Percentiles rank a stretch among this genome's conserved stretches.
Evolutionary conservation across 2,329 filamentous ascomycete genomes (phyloP).

Genomic region (Stagonosporopsis chrysanthemi): DNA sequence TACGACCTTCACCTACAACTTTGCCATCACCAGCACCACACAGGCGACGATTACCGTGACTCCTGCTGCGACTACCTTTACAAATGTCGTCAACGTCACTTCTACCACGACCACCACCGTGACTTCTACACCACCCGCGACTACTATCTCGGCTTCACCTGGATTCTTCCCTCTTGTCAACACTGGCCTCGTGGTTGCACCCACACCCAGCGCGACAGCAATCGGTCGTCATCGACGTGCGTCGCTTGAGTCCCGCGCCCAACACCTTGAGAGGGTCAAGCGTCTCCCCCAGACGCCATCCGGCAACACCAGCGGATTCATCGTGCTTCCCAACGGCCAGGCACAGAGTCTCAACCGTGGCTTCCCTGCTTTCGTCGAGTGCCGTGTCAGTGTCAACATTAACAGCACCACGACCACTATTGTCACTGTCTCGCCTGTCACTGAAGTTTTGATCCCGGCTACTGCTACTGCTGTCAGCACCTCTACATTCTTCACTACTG

Average conservation of each 20-base stretch:
- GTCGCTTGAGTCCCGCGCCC: conserved; percentile 13
- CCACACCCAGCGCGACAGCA: conserved; percentile 11
- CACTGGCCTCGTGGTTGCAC: not conserved
- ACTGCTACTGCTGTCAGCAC: conserved; percentile 28
- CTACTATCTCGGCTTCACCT: conserved; percentile 22
- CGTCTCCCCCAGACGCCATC: conserved; percentile 27
- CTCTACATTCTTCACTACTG: conserved; percentile 26
- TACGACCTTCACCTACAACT: conserved; percentile 20
- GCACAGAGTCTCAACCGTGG: conserved; percentile 20
- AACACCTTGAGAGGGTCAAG: conserved; percentile 19
- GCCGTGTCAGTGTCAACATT: conserved; percentile 25
- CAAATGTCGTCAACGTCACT: conserved; percentile 27
- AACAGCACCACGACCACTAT: conserved; percentile 23
- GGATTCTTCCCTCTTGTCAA: conserved; percentile 29
- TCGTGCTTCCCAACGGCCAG: conserved; percentile 23
- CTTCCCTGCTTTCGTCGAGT: conserved; percentile 27
- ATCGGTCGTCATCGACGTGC: conserved; percentile 32
- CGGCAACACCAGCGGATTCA: conserved; percentile 28
- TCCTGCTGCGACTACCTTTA: conserved; percentile 31
- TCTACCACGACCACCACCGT: conserved; percentile 21
- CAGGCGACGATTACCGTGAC: conserved; percentile 28
- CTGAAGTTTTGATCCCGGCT: conserved; percentile 14
- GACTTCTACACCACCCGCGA: conserved; percentile 20
- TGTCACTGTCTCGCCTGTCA: conserved; percentile 24
- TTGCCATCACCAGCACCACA: conserved; percentile 21